Conservation (phyloP, 768 basidiomycete genomes). For the Tephrocybe rancida region DNA sequence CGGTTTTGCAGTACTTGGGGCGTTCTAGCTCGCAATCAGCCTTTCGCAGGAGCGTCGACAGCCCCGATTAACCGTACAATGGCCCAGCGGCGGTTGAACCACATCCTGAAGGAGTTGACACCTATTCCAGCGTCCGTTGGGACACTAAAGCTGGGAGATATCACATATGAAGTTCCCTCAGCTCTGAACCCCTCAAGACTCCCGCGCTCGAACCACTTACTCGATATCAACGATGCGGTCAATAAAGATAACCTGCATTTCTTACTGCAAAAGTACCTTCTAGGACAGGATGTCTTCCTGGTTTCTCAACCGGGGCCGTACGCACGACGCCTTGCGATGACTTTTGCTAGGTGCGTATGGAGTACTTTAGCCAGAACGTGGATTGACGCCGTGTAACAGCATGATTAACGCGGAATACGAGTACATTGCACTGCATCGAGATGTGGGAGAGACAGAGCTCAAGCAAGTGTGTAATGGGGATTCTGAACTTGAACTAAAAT, state of each 20-base stretch:
- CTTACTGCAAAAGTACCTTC: slow-evolving; percentile 66
- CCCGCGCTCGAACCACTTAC: slow-evolving; percentile 41
- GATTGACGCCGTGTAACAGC: slow-evolving; percentile 26
- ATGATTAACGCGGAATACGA: slow-evolving; percentile 71
- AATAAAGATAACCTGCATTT: slow-evolving; percentile 64
- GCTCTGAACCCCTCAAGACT: slow-evolving; percentile 51
- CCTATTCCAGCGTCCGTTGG: slow-evolving; percentile 46
- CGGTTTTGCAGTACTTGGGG: not conserved
- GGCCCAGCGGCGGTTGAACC: slow-evolving; percentile 50
- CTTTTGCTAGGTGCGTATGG: slow-evolving; percentile 55
- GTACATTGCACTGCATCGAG: slow-evolving; percentile 65
- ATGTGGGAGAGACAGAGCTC: slow-evolving; percentile 73
- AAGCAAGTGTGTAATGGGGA: slow-evolving; percentile 49
- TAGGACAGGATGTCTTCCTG: slow-evolving; percentile 69
- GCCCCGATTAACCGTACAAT: slow-evolving; percentile 21
- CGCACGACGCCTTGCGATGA: slow-evolving; percentile 61
- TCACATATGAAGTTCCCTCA: slow-evolving; percentile 55
- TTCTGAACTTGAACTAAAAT: not conserved
- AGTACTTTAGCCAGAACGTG: not conserved
- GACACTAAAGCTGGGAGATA: slow-evolving; percentile 57
- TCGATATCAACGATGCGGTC: slow-evolving; percentile 54
- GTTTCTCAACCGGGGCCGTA: slow-evolving; percentile 71
- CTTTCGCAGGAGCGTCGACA: not conserved
- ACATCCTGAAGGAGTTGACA: slow-evolving; percentile 46
- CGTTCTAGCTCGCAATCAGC: not conserved